Base-by-base conservation (phyloP, 495 filamentous ascomycete genomes). In the Penicillium taxi region DNA sequence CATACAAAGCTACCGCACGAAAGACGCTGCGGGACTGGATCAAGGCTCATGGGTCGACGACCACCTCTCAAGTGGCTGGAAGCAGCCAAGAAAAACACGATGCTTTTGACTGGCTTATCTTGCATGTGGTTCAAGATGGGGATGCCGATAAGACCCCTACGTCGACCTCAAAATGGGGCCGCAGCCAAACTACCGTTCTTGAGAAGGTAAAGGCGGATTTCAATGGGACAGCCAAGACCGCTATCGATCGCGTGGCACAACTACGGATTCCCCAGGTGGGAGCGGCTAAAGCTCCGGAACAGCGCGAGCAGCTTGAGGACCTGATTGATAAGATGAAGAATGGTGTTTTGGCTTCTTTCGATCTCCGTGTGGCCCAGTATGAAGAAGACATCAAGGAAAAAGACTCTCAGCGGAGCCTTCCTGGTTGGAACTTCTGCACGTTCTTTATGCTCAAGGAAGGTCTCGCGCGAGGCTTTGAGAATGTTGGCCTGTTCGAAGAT, bases 341-440 rank as follows among this genome's bases (percentile, higher is more conserved):
- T 36, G 73, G 85, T 6, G 95, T 98, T 42, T 68, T 98, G 13
- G 72, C 80, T 11, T 89, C 88, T 5, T 96, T 98, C 52, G 88
- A 95, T 66, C 69, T 81, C 28, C 81, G 91, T 7, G 93, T 98
- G 4, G 76, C 72, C 26, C 90, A 96, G 50, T 96, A 96, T 58
- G 91, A 98, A 52, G 90, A 96, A 50, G 93, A 98, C 57, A 93
- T 98, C 49, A 80, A 81, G 47, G 93, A 95, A 53, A 87, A 84
- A 50, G 91, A 96, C 48, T 75, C 82, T 3, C 89, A 96, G 64
- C 78, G 90, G 26, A 75, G 70, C 26, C 62, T 98, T 15, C 91
- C 93, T 3, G 91, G 91, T 0, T 98, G 93, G 91, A 98, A 98
- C 53, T 98, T 96, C 53, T 96, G 90, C 58, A 96, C 93, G 1